Conservation (phyloP, 2,329 filamentous ascomycete genomes). For the Mollisiaceae sp. region DNA sequence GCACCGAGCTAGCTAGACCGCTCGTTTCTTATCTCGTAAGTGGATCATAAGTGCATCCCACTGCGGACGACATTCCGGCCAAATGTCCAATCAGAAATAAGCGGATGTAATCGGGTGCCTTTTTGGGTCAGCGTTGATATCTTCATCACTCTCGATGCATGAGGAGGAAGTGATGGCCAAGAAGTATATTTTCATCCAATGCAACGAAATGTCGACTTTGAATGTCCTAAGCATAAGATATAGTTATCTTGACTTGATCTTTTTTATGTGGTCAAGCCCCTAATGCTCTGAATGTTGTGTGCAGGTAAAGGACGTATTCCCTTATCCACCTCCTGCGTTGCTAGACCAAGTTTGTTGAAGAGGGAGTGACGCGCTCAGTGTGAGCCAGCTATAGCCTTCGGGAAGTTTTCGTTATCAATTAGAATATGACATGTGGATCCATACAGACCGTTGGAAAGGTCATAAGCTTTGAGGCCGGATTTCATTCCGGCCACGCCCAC, state of each 20-base stretch:
- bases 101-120: constrained; percentile 14
- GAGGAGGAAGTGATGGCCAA: neutral
- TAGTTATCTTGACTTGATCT: neutral
- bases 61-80: constrained; percentile 15
- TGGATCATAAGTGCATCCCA: neutral
- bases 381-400: neutral
- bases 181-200: neutral
- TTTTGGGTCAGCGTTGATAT: neutral
- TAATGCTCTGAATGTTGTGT: neutral
- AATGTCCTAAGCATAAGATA: neutral
- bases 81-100: constrained; percentile 13
- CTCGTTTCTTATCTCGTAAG: constrained; percentile 26
- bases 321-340: neutral
- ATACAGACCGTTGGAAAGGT: constrained; percentile 14
- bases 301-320: neutral
- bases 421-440: constrained; percentile 26
- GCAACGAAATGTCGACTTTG: neutral
- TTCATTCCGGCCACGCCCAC: constrained; percentile 38
- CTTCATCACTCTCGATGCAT: neutral
- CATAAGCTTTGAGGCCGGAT: constrained; percentile 38
- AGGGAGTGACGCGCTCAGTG: neutral
- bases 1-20: constrained; percentile 11
- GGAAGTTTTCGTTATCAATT: constrained; percentile 32
- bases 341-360: neutral
- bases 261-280: neutral